Evolutionary conservation across 192 early-diverging fungal species (phyloP), one percentile per base, ranked within the genome.

Genomic region (Phlyctochytrium arcticum): DNA sequence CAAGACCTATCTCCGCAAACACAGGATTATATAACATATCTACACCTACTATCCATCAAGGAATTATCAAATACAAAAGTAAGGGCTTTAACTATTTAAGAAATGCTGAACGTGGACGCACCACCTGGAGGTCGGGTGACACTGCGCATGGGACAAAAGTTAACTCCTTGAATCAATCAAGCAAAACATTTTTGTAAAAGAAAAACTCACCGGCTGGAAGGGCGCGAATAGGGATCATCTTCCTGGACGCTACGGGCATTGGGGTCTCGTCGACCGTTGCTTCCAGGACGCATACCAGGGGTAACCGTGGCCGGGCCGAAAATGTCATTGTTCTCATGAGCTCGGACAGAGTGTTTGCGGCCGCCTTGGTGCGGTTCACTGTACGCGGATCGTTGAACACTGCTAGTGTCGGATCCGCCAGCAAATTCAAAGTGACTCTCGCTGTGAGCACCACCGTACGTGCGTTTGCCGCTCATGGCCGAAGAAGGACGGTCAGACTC

Each of bases 161-260:
- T 2, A 44, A 19, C 39, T 44, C 39, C 6, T 5, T 17, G 17
- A 19, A 53, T 15, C 24, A 19, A 19, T 26, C 0, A 21, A 53
- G 17, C 4, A 4, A 53, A 5, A 53, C 17, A 53, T 15, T 17
- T 9, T 8, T 27, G 50, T 27, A 53, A 27, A 15, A 30, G 17
- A 8, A 15, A 5, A 19, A 70, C 68, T 27, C 31, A 71, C 69
- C 68, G 60, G 53, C 65, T 69, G 17, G 51, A 54, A 1, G 69
- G 76, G 33, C 59, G 48, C 2, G 30, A 33, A 29, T 31, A n/a
- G 24, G 36, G 23, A 21, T 57, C 57, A n/a, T n/a, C n/a, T n/a
- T n/a, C n/a, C n/a, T n/a, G n/a, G 57, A 35, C 57, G 48, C 76
- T 75, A 60, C 55, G 36, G 19, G 59, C 66, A 37, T 78, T 78